These are phyloP conservation scores for Adansonia rubrostipa DNA, from an alignment of 441 rosid species.

Conservation along the genomic window DNA sequence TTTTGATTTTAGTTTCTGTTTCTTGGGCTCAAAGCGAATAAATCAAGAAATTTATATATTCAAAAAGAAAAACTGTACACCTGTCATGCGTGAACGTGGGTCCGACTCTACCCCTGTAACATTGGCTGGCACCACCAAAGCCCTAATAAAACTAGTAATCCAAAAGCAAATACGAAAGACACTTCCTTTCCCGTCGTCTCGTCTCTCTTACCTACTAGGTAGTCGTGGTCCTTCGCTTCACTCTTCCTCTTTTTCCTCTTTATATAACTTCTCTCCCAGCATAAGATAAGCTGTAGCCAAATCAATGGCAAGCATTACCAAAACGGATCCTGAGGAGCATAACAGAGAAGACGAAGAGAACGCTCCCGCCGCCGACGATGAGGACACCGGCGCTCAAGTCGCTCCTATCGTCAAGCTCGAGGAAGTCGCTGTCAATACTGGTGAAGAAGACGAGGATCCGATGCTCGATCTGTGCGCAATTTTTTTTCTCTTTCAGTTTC, in stretches of 20 bases:
- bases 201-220: no score
- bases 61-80: no score
- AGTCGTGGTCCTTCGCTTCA: neutral
- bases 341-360: slow-evolving; percentile 53
- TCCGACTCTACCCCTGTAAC: no score
- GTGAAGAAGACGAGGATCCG: slow-evolving; percentile 68
- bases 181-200: neutral
- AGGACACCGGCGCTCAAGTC: slow-evolving; percentile 77
- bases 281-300: no score
- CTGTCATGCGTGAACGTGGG: no score
- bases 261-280: neutral
- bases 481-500: neutral
- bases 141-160: neutral
- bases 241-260: neutral
- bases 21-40: no score
- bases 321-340: slow-evolving; percentile 42
- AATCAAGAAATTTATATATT: no score
- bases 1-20: no score
- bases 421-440: slow-evolving; percentile 62
- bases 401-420: slow-evolving; percentile 38
- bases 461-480: slow-evolving; percentile 58
- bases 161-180: neutral
- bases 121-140: neutral
- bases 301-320: slow-evolving; percentile 49
- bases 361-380: slow-evolving; percentile 61